A percentile compares a stretch with the other conserved stretches of the same genome.
phyloP scores from a whole-genome alignment of 2,329 filamentous ascomycete species.

The Paecilomyces variotii region DNA sequence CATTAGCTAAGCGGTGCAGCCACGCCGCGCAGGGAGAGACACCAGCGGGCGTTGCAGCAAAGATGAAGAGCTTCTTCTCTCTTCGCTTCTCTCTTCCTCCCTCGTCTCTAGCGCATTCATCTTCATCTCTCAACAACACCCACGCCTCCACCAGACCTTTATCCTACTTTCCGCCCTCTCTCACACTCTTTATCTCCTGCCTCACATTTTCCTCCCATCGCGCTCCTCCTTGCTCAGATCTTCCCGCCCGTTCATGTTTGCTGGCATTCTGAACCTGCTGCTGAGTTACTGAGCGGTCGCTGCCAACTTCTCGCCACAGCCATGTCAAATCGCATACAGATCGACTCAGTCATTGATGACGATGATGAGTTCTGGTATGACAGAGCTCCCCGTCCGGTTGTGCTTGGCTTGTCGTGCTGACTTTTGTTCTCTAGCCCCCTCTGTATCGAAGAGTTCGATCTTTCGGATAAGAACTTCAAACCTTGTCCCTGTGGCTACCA shows the following conservation, averaged over 20 bases:
- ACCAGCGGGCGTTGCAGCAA: slow-evolving; percentile 12
- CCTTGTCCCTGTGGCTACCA: slow-evolving; percentile 98
- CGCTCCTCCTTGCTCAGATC: not conserved
- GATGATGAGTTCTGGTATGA: slow-evolving; percentile 42
- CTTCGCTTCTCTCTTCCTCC: slow-evolving; percentile 12
- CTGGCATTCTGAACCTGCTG: slow-evolving; percentile 17
- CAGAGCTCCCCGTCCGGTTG: slow-evolving; percentile 2
- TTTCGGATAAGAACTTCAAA: slow-evolving; percentile 92
- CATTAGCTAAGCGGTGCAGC: slow-evolving; percentile 10
- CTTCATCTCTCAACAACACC: slow-evolving; percentile 11
- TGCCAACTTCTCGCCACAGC: slow-evolving; percentile 16
- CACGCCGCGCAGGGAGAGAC: slow-evolving; percentile 1
- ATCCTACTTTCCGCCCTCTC: slow-evolving; percentile 1
- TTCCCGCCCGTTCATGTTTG: slow-evolving; percentile 5
- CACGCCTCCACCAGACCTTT: slow-evolving; percentile 6
- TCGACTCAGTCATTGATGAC: slow-evolving; percentile 43
- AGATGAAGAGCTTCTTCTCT: slow-evolving; percentile 19
- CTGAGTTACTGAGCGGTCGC: slow-evolving; percentile 11
- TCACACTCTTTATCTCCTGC: slow-evolving; percentile 1
- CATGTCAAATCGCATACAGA: slow-evolving; percentile 39
- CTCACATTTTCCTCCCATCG: slow-evolving; percentile 1
- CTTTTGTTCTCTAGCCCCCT: slow-evolving; percentile 59
- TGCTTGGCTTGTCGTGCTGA: slow-evolving; percentile 4
- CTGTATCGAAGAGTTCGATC: slow-evolving; percentile 97
- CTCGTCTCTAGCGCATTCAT: slow-evolving; percentile 10